These are phyloP conservation scores for Fraxinus baroniana DNA, from an alignment of 305 asterid species.

Conservation along the genomic window DNA sequence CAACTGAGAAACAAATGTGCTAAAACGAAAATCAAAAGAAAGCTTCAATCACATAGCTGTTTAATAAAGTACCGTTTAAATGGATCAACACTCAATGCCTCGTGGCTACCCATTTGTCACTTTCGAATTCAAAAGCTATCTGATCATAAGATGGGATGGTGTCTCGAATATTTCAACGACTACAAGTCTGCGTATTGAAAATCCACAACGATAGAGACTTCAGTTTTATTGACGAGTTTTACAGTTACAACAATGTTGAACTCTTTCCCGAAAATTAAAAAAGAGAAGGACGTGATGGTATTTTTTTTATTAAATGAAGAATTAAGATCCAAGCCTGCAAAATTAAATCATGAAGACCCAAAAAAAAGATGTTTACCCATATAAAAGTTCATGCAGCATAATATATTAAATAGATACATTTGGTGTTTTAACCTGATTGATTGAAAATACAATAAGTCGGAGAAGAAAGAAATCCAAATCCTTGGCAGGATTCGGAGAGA, in stretches of 20 bases:
- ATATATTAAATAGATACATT: neutral
- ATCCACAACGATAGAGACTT: neutral
- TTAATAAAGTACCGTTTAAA: conserved; percentile 55
- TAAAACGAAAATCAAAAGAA: neutral
- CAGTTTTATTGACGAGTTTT: neutral
- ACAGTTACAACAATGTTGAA: neutral
- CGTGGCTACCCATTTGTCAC: conserved; percentile 38
- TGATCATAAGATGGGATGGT: too few relatives aligned
- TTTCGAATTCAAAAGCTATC: neutral
- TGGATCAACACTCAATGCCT: conserved; percentile 43
- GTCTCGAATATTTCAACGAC: neutral
- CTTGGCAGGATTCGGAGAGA: neutral
- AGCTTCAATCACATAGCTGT: conserved; percentile 4
- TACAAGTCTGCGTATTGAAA: neutral
- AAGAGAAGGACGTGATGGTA: neutral
- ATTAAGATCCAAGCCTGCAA: neutral
- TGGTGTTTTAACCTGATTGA: neutral
- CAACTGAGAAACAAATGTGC: neutral
- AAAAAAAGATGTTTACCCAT: neutral
- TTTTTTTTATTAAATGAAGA: neutral
- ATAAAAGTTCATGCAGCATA: neutral
- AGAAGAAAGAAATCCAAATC: neutral
- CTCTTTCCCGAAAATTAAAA: neutral
- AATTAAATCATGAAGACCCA: neutral
- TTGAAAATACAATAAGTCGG: neutral